Evolutionary conservation across 495 filamentous ascomycete species (phyloP).

Genomic region (Trichoderma gamsii): DNA sequence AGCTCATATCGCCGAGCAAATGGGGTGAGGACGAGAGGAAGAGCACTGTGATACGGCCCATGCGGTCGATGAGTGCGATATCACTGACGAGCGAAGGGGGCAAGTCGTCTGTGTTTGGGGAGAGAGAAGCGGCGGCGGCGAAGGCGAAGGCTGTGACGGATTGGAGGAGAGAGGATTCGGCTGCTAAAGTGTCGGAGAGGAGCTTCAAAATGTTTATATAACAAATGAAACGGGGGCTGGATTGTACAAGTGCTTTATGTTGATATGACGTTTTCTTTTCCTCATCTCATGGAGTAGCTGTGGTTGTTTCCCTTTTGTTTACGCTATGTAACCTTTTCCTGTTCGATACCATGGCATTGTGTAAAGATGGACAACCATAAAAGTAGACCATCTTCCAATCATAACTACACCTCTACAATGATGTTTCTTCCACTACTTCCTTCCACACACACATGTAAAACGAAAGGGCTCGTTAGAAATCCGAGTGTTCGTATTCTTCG

Average conservation of each 20-base stretch:
- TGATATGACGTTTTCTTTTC: not conserved
- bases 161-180: slow-evolving; percentile 8
- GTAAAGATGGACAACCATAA: no score
- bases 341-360: not conserved
- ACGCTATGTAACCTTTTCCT: not conserved
- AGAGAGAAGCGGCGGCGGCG: not conserved
- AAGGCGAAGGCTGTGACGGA: not conserved
- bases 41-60: slow-evolving; percentile 4
- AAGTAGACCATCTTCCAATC: no score
- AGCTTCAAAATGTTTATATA: slow-evolving; percentile 14
- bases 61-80: not conserved
- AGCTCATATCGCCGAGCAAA: slow-evolving; percentile 12
- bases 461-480: no score
- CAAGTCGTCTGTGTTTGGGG: not conserved
- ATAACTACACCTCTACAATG: no score
- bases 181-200: slow-evolving; percentile 1
- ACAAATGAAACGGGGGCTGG: not conserved
- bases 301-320: not conserved
- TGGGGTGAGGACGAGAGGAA: slow-evolving; percentile 11
- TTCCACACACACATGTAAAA: no score
- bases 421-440: no score
- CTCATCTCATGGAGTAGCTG: not conserved
- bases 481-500: no score
- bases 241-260: not conserved
- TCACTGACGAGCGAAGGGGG: not conserved